Conservation (phyloP, 495 filamentous ascomycete species). For the Xylaria telfairii region DNA sequence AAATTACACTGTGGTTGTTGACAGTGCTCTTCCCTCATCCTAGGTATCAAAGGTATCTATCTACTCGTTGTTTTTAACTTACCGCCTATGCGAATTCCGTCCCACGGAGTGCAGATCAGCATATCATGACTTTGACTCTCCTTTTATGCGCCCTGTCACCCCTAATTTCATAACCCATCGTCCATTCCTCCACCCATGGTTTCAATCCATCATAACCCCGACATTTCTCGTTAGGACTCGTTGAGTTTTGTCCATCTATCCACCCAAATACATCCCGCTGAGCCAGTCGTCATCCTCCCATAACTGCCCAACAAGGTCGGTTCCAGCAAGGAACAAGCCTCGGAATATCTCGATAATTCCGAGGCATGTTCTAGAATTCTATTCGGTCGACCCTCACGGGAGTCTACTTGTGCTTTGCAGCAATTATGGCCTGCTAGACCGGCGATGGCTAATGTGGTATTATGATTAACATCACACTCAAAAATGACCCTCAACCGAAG, state of each 20-base stretch:
- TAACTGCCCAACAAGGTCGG: background rate
- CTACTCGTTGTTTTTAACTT: conserved; percentile 21
- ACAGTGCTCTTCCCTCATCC: background rate
- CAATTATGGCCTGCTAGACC: background rate
- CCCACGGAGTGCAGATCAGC: background rate
- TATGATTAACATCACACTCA: background rate
- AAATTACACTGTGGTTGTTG: background rate
- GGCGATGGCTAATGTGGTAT: background rate
- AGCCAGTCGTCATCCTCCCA: background rate
- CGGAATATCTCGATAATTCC: background rate
- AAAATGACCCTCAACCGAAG: background rate
- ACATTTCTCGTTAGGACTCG: conserved; percentile 1
- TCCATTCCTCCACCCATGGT: conserved; percentile 12
- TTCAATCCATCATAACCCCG: background rate
- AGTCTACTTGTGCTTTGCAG: background rate
- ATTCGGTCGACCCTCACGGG: background rate
- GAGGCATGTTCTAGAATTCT: background rate
- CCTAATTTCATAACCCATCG: background rate
- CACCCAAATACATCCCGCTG: background rate
- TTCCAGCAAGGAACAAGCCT: background rate
- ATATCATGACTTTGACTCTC: background rate
- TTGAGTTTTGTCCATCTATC: background rate
- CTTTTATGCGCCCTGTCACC: conserved; percentile 1
- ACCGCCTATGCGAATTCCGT: conserved; percentile 12
- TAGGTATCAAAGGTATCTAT: conserved; percentile 27